Conservation (phyloP, 495 filamentous ascomycete species). For the Paragyromitra xinjiangensis region DNA sequence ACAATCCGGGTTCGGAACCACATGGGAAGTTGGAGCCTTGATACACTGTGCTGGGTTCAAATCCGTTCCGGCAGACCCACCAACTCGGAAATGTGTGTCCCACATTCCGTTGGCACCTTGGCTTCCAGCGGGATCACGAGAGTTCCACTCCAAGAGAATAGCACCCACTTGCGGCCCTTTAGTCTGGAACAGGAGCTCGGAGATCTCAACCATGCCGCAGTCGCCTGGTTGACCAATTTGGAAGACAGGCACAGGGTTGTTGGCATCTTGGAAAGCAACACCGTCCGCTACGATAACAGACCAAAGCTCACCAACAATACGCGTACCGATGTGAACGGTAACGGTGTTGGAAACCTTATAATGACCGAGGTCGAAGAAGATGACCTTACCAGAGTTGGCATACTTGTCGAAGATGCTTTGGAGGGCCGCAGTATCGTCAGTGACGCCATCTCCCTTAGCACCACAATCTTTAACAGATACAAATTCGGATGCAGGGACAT, state of each 20-base stretch:
- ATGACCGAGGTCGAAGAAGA: constrained; percentile 92
- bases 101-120: constrained; percentile 82
- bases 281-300: constrained; percentile 88
- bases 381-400: constrained; percentile 69
- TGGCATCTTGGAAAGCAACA: constrained; percentile 72
- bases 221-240: constrained; percentile 83
- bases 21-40: constrained; percentile 70
- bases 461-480: constrained; percentile 78
- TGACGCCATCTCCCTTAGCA: constrained; percentile 79
- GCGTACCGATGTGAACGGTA: constrained; percentile 77
- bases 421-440: constrained; percentile 76
- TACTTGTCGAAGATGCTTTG: constrained; percentile 73
- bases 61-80: constrained; percentile 81
- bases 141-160: constrained; percentile 90
- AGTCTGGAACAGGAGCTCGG: constrained; percentile 81
- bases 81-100: constrained; percentile 89
- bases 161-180: constrained; percentile 82
- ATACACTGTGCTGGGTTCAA: constrained; percentile 82
- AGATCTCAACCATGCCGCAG: constrained; percentile 80
- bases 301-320: constrained; percentile 89
- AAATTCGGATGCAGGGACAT: constrained; percentile 67
- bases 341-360: constrained; percentile 87
- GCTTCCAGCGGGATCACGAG: constrained; percentile 63
- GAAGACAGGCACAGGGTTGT: constrained; percentile 75
- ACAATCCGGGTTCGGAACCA: constrained; percentile 65